A percentile compares a stretch with the other conserved stretches of the same genome.
Evolutionary conservation across 306 rosid genomes (phyloP).

Genomic region (Malus sieversii): DNA sequence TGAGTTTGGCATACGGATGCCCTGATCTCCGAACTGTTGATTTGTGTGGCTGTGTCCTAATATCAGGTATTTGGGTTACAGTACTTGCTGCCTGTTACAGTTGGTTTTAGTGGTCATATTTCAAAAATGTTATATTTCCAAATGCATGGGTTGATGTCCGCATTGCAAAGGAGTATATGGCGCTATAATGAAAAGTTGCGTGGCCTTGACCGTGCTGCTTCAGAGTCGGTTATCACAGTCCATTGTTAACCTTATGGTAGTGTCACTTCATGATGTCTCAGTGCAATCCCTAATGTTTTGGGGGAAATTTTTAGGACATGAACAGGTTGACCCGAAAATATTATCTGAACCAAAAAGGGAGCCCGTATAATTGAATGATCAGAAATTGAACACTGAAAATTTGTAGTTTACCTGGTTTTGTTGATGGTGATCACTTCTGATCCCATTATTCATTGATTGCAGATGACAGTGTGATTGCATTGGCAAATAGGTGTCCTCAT

Average conservation of each 20-base stretch:
- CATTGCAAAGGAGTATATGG: not conserved
- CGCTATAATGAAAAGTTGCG: not conserved
- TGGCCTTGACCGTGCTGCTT: not conserved
- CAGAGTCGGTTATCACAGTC: not conserved
- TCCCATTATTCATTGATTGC: constrained; percentile 12
- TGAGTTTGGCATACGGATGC: constrained; percentile 76
- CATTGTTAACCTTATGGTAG: not conserved
- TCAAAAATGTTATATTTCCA: not conserved
- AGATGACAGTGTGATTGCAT: constrained; percentile 94
- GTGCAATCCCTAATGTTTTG: not conserved
- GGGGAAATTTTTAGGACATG: not conserved
- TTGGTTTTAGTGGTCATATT: not conserved
- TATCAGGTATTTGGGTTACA: constrained; percentile 54
- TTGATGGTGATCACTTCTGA: not conserved
- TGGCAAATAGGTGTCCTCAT: constrained; percentile 69
- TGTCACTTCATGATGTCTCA: not conserved
- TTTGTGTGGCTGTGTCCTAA: constrained; percentile 77
- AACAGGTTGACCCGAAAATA: not conserved
- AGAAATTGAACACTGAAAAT: not conserved
- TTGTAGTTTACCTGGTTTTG: not conserved
- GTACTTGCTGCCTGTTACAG: not conserved
- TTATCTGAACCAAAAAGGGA: not conserved
- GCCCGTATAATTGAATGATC: not conserved
- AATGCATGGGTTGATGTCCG: not conserved
- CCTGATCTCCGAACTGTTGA: constrained; percentile 77